Percentiles rank a stretch among this genome's conserved stretches.
Conservation (phyloP, 2,329 filamentous ascomycete species). For the Malbranchea zuffiana region DNA sequence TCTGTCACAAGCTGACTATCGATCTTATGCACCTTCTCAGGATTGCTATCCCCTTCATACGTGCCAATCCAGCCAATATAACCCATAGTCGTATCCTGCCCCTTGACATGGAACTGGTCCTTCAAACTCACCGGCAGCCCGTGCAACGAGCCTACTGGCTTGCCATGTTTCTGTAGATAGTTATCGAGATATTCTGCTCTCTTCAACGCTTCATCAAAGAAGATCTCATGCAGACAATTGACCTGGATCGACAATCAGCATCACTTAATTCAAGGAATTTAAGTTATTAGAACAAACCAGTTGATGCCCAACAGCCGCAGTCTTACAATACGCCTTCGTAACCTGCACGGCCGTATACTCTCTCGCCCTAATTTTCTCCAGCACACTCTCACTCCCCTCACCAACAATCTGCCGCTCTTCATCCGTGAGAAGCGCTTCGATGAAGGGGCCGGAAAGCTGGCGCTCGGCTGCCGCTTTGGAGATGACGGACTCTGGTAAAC, state of each 20-base stretch:
- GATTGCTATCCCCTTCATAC: constrained; percentile 45
- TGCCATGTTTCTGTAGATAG: constrained; percentile 32
- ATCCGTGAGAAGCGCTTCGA: constrained; percentile 4
- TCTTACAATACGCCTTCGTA: constrained; percentile 4
- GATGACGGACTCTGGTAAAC: constrained; percentile 1
- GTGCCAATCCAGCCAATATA: constrained; percentile 37
- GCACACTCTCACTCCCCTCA: background rate
- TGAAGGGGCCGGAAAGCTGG: constrained; percentile 5
- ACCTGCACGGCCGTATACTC: constrained; percentile 6
- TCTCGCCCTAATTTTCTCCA: constrained; percentile 1
- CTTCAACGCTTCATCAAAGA: constrained; percentile 20
- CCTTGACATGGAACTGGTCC: constrained; percentile 18
- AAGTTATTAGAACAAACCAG: no score
- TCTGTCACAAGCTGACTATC: constrained; percentile 50
- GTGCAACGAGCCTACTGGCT: constrained; percentile 23
- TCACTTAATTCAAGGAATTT: no score
- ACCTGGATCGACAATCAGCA: no score
- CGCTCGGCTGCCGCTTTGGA: constrained; percentile 1
- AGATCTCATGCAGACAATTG: constrained; percentile 15
- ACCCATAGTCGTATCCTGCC: constrained; percentile 13
- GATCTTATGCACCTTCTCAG: constrained; percentile 39
- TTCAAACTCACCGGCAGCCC: constrained; percentile 23
- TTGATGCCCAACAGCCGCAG: constrained; percentile 7
- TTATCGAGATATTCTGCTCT: constrained; percentile 19
- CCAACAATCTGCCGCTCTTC: constrained; percentile 1